Conservation (phyloP, 2,329 filamentous ascomycete species). For the Aureobasidium leucospermi region DNA sequence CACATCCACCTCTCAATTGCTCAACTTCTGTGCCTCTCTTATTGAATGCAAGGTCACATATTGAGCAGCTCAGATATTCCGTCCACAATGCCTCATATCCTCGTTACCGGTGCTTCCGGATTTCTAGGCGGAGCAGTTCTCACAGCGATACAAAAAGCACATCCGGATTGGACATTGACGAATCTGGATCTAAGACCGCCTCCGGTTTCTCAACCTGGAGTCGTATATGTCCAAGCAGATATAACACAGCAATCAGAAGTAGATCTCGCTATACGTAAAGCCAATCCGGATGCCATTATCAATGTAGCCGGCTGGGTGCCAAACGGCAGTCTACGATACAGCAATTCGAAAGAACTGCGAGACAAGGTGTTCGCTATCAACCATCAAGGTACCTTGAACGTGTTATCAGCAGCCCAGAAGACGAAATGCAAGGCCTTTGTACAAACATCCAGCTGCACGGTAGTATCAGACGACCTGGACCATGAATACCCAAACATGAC, state of each 20-base stretch:
- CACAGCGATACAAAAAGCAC: conserved; percentile 29
- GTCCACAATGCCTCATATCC: conserved; percentile 22
- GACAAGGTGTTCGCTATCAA: conserved; percentile 74
- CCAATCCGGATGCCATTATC: conserved; percentile 74
- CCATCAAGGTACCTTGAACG: conserved; percentile 72
- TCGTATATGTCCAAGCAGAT: conserved; percentile 33
- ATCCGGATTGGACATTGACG: conserved; percentile 33
- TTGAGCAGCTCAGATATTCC: background rate
- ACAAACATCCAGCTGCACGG: conserved; percentile 83
- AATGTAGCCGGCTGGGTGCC: conserved; percentile 64
- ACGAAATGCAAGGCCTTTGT: conserved; percentile 69
- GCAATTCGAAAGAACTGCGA: conserved; percentile 31
- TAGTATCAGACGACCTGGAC: conserved; percentile 69
- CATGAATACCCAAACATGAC: conserved; percentile 76
- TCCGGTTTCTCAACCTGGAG: conserved; percentile 17
- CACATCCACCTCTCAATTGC: background rate
- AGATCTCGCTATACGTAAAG: conserved; percentile 47
- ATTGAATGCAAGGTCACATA: background rate
- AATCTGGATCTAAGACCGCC: conserved; percentile 35
- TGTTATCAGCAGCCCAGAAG: conserved; percentile 65
- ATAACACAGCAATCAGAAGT: conserved; percentile 32
- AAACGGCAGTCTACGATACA: conserved; percentile 33
- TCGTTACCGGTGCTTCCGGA: conserved; percentile 42
- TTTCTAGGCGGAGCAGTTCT: conserved; percentile 40
- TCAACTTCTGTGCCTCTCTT: background rate